Percentiles rank a stretch among this genome's conserved stretches.
Evolutionary conservation across 2,329 filamentous ascomycete species (phyloP).

Genomic region (Shiraia sp.): DNA sequence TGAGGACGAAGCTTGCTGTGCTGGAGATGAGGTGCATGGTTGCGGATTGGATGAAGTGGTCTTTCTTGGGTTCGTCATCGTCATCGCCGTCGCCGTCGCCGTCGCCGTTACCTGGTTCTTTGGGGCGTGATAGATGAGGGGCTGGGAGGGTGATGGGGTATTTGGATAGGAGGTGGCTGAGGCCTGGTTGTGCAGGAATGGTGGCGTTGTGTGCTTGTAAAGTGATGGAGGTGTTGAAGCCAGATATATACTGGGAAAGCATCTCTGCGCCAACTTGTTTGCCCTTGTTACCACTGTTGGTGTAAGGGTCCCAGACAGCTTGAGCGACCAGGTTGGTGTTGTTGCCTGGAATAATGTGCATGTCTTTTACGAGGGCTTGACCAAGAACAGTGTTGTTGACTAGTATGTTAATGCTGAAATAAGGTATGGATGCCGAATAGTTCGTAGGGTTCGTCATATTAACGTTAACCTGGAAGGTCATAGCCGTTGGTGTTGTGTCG

Average conservation of each 20-base stretch:
- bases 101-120: conserved; percentile 50
- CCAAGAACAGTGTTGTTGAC: conserved; percentile 76
- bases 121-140: conserved; percentile 64
- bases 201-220: conserved; percentile 71
- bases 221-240: conserved; percentile 79
- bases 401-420: conserved; percentile 73
- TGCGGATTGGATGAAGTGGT: conserved; percentile 80
- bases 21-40: conserved; percentile 86
- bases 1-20: conserved; percentile 80
- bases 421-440: conserved; percentile 83
- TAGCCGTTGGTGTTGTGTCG: conserved; percentile 70
- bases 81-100: conserved; percentile 35
- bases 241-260: conserved; percentile 84
- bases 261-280: conserved; percentile 69
- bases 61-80: conserved; percentile 49
- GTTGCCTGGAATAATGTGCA: conserved; percentile 67
- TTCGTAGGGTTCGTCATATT: conserved; percentile 90
- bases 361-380: conserved; percentile 68
- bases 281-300: conserved; percentile 64
- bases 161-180: conserved; percentile 73
- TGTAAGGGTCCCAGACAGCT: conserved; percentile 74
- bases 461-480: conserved; percentile 71
- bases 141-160: conserved; percentile 73
- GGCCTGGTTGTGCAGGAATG: conserved; percentile 71
- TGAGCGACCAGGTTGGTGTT: conserved; percentile 72